Conservation (phyloP, 2,329 filamentous ascomycete species). For the Grosmannia clavigera region DNA sequence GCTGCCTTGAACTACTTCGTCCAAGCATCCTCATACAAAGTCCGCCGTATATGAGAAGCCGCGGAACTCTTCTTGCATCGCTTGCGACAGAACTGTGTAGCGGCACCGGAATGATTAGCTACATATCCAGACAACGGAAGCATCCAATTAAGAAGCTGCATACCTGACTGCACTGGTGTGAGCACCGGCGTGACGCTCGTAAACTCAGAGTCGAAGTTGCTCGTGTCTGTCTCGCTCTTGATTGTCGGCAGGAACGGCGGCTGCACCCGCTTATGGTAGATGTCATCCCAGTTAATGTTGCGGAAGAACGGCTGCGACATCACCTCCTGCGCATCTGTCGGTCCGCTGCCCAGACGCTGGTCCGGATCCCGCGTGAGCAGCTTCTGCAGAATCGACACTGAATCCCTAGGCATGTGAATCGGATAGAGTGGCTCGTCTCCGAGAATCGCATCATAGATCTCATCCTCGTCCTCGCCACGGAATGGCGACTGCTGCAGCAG, state of each 20-base stretch:
- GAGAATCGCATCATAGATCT: slow-evolving; percentile 97
- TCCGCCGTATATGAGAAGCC: slow-evolving; percentile 96
- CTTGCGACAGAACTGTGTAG: slow-evolving; percentile 73
- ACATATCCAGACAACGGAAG: slow-evolving; percentile 29
- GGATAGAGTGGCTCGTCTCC: slow-evolving; percentile 95
- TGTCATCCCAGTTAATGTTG: slow-evolving; percentile 97
- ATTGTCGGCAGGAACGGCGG: slow-evolving; percentile 86
- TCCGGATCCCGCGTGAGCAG: slow-evolving; percentile 91
- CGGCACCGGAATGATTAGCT: neutral
- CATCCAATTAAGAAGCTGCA: slow-evolving; percentile 16
- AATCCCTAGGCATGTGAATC: slow-evolving; percentile 97
- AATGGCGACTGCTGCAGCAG: slow-evolving; percentile 97
- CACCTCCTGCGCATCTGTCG: slow-evolving; percentile 94
- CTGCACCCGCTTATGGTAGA: slow-evolving; percentile 85
- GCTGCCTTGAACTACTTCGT: neutral
- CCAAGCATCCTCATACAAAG: slow-evolving; percentile 46
- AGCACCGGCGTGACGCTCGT: slow-evolving; percentile 96
- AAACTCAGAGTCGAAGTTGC: slow-evolving; percentile 98
- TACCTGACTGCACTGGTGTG: slow-evolving; percentile 94
- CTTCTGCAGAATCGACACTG: slow-evolving; percentile 95
- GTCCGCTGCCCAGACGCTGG: slow-evolving; percentile 80
- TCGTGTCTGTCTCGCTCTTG: slow-evolving; percentile 90
- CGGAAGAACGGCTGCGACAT: slow-evolving; percentile 99
- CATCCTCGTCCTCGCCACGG: slow-evolving; percentile 96
- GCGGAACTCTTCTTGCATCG: slow-evolving; percentile 98